phyloP scores from a whole-genome alignment of 306 rosid species.

The Carpinus fangiana region DNA sequence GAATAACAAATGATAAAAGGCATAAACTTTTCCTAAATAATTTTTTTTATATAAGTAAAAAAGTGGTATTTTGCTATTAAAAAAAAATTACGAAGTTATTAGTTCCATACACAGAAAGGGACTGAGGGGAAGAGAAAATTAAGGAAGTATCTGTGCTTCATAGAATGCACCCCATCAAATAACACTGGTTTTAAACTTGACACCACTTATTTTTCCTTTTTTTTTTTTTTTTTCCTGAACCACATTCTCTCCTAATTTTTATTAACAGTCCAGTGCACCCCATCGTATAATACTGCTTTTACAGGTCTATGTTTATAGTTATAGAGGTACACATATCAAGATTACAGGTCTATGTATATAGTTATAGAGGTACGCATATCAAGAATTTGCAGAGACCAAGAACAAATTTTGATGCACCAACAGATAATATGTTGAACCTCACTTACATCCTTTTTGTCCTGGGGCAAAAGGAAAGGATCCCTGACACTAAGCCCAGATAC shows the following conservation, averaged over 20 bases:
- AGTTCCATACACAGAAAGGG: background rate
- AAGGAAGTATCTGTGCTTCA: too few species aligned
- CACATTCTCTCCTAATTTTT: too few species aligned
- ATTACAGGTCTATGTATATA: slow-evolving; percentile 11
- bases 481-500: slow-evolving; percentile 95
- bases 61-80: too few species aligned
- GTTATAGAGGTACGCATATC: slow-evolving; percentile 19
- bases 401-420: slow-evolving; percentile 21
- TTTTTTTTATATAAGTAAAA: too few species aligned
- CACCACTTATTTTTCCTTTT: too few species aligned
- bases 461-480: slow-evolving; percentile 97
- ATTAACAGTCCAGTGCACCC: background rate
- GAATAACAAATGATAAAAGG: too few species aligned
- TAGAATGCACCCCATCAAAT: too few species aligned
- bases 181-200: too few species aligned
- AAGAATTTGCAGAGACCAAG: slow-evolving; percentile 13
- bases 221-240: too few species aligned
- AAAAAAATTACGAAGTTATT: too few species aligned
- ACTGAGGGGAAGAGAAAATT: too few species aligned
- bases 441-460: slow-evolving; percentile 94
- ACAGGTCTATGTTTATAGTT: slow-evolving; percentile 14
- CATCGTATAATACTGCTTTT: background rate
- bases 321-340: slow-evolving; percentile 21
- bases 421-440: slow-evolving; percentile 21
- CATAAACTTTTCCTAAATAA: background rate